phyloP scores from a whole-genome alignment of 495 filamentous ascomycete genomes.

The Penicillium samsonianum region DNA sequence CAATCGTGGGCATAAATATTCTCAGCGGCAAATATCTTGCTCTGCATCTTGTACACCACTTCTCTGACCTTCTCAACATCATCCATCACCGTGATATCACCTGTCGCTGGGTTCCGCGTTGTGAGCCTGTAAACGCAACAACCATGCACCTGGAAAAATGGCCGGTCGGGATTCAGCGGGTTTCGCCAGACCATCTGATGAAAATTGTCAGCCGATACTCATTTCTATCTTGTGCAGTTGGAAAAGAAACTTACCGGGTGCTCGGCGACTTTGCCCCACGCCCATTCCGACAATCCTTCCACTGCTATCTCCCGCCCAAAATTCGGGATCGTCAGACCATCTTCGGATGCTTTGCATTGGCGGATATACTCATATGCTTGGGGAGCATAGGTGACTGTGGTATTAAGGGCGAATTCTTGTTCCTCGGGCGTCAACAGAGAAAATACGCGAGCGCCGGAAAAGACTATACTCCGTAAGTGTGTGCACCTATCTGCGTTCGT shows the following conservation, averaged over 20 bases:
- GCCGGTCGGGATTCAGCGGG: conserved; percentile 17
- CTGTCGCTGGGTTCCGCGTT: conserved; percentile 15
- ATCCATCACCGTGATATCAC: conserved; percentile 15
- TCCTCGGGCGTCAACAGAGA: conserved; percentile 8
- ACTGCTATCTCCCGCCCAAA: conserved; percentile 10
- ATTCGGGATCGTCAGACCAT: conserved; percentile 14
- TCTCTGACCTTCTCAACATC: conserved; percentile 18
- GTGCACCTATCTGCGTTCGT: neutral
- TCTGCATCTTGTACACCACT: conserved; percentile 21
- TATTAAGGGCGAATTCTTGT: conserved; percentile 18
- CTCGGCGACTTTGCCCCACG: conserved; percentile 17
- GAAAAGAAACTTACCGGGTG: conserved; percentile 12
- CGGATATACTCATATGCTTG: conserved; percentile 19
- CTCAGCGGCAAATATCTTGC: conserved; percentile 17
- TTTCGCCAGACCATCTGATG: conserved; percentile 18
- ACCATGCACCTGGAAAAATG: conserved; percentile 18
- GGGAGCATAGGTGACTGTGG: conserved; percentile 16
- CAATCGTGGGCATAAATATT: conserved; percentile 21
- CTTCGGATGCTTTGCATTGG: conserved; percentile 15
- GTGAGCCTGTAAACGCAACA: conserved; percentile 21
- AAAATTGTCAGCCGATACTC: neutral
- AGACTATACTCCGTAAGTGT: conserved; percentile 2
- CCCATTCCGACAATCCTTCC: conserved; percentile 14
- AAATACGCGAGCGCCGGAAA: conserved; percentile 18
- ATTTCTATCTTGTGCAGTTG: neutral